These are phyloP conservation scores for Seiridium cupressi DNA, from an alignment of 2,329 filamentous ascomycete genomes.

Conservation along the genomic window DNA sequence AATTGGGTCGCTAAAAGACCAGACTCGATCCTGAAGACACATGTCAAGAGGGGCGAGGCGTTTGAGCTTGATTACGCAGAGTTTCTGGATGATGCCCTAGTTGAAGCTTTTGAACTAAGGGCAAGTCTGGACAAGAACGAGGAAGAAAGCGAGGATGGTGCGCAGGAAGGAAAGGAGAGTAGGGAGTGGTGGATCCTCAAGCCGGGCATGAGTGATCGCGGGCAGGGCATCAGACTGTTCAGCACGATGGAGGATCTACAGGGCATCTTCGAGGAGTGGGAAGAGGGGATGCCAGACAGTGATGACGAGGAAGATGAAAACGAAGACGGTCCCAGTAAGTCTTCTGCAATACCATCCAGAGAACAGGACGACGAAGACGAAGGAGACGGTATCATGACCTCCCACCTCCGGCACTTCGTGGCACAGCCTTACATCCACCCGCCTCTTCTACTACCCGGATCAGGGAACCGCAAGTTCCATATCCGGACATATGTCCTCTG, in stretches of 20 bases:
- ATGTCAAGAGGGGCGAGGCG: constrained; percentile 76
- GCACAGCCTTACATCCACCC: constrained; percentile 93
- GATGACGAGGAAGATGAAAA: constrained; percentile 59
- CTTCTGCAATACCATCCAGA: not conserved
- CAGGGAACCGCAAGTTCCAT: constrained; percentile 82
- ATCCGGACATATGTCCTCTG: constrained; percentile 89
- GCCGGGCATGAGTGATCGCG: constrained; percentile 94
- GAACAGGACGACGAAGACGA: constrained; percentile 18
- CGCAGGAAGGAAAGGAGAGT: constrained; percentile 27
- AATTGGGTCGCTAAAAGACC: constrained; percentile 88
- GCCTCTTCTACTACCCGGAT: constrained; percentile 68
- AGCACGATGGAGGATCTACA: constrained; percentile 81
- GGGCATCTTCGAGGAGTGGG: constrained; percentile 88
- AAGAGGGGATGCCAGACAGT: constrained; percentile 63
- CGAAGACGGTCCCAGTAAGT: constrained; percentile 20
- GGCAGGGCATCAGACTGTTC: constrained; percentile 90
- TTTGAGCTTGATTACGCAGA: constrained; percentile 97
- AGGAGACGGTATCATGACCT: constrained; percentile 68
- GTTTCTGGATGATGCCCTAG: constrained; percentile 88
- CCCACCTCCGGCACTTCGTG: constrained; percentile 92
- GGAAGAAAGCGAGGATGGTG: constrained; percentile 9
- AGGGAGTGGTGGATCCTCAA: constrained; percentile 97
- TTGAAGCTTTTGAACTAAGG: constrained; percentile 85
- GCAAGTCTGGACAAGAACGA: constrained; percentile 75
- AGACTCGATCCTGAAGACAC: constrained; percentile 60